phyloP scores from a whole-genome alignment of 202 grass and related monocot species.

The Alloteropsis angusta region DNA sequence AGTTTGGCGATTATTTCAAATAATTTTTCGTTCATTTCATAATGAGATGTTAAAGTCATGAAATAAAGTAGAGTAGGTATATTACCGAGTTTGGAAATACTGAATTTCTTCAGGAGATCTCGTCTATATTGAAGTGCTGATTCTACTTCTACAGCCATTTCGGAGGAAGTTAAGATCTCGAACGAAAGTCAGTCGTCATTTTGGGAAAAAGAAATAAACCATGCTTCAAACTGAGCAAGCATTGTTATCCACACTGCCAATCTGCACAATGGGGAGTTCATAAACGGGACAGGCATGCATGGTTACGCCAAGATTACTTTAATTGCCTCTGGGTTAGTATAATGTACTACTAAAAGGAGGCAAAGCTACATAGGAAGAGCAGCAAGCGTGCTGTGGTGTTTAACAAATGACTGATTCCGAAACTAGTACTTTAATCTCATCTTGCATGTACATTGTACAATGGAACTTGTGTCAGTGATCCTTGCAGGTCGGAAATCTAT shows the following conservation, averaged over 20 bases:
- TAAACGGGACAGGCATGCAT: conserved; percentile 5
- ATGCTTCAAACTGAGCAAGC: not conserved
- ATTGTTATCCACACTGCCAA: not conserved
- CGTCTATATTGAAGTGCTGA: not conserved
- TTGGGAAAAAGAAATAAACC: not conserved
- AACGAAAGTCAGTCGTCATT: not conserved
- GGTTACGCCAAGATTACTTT: conserved; percentile 28
- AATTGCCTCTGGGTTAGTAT: not conserved
- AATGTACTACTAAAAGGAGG: conserved; percentile 1
- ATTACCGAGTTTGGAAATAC: not conserved
- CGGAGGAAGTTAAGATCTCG: not conserved
- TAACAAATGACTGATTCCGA: conserved; percentile 38
- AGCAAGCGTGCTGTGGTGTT: conserved; percentile 26
- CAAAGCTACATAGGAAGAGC: conserved; percentile 3
- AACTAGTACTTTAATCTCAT: conserved; percentile 24
- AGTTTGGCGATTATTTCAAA: not conserved
- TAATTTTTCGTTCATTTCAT: not conserved
- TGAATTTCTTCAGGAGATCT: not conserved
- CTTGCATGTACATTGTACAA: conserved; percentile 15
- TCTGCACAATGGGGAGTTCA: conserved; percentile 19
- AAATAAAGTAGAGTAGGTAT: not conserved
- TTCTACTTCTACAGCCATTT: not conserved
- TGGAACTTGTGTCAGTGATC: conserved; percentile 36
- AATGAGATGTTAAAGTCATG: not conserved
- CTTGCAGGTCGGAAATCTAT: conserved; percentile 27